Percentiles rank a stretch among this genome's conserved stretches.
These are phyloP conservation scores for Candida easanensis DNA, from an alignment of 805 yeast species.

Conservation along the genomic window DNA sequence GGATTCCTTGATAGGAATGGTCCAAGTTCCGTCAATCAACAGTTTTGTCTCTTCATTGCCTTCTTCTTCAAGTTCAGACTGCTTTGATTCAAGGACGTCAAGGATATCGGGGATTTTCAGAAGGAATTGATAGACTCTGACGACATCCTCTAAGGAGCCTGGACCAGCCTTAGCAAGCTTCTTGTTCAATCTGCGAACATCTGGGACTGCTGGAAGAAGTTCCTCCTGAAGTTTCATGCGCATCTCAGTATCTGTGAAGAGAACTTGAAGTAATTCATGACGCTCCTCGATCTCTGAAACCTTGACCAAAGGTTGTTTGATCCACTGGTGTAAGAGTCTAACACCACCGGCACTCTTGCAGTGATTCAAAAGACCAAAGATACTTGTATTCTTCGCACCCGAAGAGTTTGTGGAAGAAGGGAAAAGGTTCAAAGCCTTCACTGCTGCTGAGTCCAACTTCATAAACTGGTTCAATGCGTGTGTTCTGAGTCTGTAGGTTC, in stretches of 20 bases:
- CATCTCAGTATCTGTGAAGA: slow-evolving; percentile 67
- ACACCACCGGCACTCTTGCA: slow-evolving; percentile 92
- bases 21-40: slow-evolving; percentile 53
- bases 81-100: slow-evolving; percentile 45
- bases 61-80: slow-evolving; percentile 32
- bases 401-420: slow-evolving; percentile 40
- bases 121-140: slow-evolving; percentile 80
- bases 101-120: slow-evolving; percentile 67
- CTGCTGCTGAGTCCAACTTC: slow-evolving; percentile 89
- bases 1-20: slow-evolving; percentile 49
- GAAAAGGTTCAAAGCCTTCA: slow-evolving; percentile 82
- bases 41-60: slow-evolving; percentile 26
- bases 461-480: slow-evolving; percentile 78
- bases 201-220: slow-evolving; percentile 74
- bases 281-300: slow-evolving; percentile 57
- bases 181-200: slow-evolving; percentile 70
- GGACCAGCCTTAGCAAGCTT: slow-evolving; percentile 47
- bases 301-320: slow-evolving; percentile 89
- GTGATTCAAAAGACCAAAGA: slow-evolving; percentile 81
- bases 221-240: slow-evolving; percentile 66
- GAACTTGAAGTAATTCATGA: slow-evolving; percentile 68
- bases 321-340: slow-evolving; percentile 86
- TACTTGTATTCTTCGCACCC: slow-evolving; percentile 50
- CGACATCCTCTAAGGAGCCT: slow-evolving; percentile 82
- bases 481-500: slow-evolving; percentile 52